These are phyloP conservation scores for Monosporozyma solicola DNA, from an alignment of 805 yeast species.

Conservation along the genomic window DNA sequence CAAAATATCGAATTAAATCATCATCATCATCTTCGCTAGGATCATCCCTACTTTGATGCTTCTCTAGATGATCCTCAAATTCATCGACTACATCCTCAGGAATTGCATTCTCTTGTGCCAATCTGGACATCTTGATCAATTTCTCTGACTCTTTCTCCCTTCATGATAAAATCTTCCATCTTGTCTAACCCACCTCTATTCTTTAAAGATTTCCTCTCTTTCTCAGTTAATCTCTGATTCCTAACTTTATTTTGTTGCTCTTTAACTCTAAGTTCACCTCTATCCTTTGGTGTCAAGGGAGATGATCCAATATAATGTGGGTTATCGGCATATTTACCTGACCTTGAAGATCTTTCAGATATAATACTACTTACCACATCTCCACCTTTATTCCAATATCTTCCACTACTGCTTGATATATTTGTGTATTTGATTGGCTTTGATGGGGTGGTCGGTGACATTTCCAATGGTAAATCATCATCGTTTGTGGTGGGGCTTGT, in stretches of 20 bases:
- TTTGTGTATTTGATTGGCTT: background rate
- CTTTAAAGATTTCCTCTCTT: background rate
- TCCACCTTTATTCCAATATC: background rate
- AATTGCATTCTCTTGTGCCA: conserved; percentile 16
- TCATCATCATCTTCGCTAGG: conserved; percentile 1
- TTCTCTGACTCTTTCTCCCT: conserved; percentile 14
- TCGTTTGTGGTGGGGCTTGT: background rate
- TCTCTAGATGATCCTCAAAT: conserved; percentile 13
- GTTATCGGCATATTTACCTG: background rate
- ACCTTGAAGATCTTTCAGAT: background rate
- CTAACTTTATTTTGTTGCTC: background rate
- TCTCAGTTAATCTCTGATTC: background rate
- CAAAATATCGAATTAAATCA: conserved; percentile 18
- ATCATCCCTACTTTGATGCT: conserved; percentile 1
- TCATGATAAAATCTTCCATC: conserved; percentile 25
- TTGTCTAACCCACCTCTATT: conserved; percentile 20
- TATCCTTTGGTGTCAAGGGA: background rate
- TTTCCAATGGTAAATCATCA: background rate
- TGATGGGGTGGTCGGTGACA: background rate
- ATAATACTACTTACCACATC: background rate
- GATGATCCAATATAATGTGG: background rate
- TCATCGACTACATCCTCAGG: conserved; percentile 14
- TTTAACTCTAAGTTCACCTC: background rate
- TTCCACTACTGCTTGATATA: background rate
- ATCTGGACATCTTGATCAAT: conserved; percentile 6